These are phyloP conservation scores for Grifola frondosa DNA, from an alignment of 1,284 basidiomycete genomes.

Conservation along the genomic window DNA sequence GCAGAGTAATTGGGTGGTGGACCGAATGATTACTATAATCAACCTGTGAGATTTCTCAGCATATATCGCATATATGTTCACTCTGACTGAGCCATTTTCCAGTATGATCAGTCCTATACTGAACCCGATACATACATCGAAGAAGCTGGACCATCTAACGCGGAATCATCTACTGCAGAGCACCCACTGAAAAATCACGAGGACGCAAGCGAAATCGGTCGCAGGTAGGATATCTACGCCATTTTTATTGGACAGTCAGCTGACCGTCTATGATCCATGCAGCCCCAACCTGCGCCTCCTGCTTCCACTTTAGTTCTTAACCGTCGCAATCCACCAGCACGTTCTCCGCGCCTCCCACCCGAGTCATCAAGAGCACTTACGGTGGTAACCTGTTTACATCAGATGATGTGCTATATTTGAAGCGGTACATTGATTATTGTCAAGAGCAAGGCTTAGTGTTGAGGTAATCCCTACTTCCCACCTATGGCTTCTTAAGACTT, in stretches of 20 bases:
- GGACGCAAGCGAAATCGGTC: conserved; percentile 65
- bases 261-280: conserved; percentile 3
- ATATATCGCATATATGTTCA: background rate
- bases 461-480: conserved; percentile 43
- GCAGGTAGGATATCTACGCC: conserved; percentile 41
- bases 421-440: conserved; percentile 83
- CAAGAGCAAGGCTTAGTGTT: conserved; percentile 78
- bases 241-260: conserved; percentile 6
- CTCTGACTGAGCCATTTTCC: conserved; percentile 2
- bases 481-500: background rate
- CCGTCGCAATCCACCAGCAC: conserved; percentile 59
- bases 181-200: conserved; percentile 41
- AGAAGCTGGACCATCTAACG: conserved; percentile 46
- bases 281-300: conserved; percentile 59
- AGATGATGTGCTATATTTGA: conserved; percentile 76
- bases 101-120: conserved; percentile 46
- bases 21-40: conserved; percentile 58
- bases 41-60: conserved; percentile 36
- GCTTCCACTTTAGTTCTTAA: conserved; percentile 64
- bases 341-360: conserved; percentile 75
- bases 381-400: conserved; percentile 81
- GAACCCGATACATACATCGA: conserved; percentile 48
- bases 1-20: conserved; percentile 45
- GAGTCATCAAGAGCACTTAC: conserved; percentile 83
- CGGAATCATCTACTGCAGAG: conserved; percentile 30